Conservation (phyloP, 2,329 filamentous ascomycete species). For the Colletotrichum musicola region DNA sequence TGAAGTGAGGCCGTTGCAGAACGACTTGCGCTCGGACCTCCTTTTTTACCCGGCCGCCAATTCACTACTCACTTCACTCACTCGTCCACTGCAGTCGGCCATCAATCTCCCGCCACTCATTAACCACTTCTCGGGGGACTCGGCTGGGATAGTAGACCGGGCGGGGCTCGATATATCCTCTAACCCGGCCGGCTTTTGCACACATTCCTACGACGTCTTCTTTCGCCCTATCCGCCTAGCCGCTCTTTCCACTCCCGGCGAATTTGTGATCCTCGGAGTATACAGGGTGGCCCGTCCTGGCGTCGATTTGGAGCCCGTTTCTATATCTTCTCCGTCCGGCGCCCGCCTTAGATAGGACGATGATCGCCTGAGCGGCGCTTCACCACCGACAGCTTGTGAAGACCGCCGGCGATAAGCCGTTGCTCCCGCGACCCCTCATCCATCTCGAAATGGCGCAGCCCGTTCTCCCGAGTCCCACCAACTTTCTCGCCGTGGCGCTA, state of each 20-base stretch:
- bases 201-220: too few relatives aligned
- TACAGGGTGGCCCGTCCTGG: neutral
- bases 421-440: conserved; percentile 6
- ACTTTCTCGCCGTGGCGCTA: conserved; percentile 78
- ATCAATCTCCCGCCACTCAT: too few relatives aligned
- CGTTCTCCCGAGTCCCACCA: conserved; percentile 64
- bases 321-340: too few relatives aligned
- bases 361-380: conserved; percentile 2
- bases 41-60: conserved; percentile 3
- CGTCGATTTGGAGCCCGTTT: neutral
- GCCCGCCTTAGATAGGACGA: neutral
- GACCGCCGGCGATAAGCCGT: neutral
- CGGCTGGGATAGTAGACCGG: too few relatives aligned
- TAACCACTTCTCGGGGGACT: too few relatives aligned
- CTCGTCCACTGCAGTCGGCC: too few relatives aligned
- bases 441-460: conserved; percentile 58
- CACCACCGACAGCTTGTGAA: conserved; percentile 3
- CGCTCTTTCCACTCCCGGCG: neutral
- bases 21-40: conserved; percentile 24
- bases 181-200: too few relatives aligned
- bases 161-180: too few relatives aligned
- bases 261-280: neutral
- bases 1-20: neutral
- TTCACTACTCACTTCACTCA: neutral
- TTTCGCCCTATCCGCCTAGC: too few relatives aligned